Conservation (phyloP, 768 basidiomycete genomes). For the button mushroom (Agaricus bisporus) region DNA sequence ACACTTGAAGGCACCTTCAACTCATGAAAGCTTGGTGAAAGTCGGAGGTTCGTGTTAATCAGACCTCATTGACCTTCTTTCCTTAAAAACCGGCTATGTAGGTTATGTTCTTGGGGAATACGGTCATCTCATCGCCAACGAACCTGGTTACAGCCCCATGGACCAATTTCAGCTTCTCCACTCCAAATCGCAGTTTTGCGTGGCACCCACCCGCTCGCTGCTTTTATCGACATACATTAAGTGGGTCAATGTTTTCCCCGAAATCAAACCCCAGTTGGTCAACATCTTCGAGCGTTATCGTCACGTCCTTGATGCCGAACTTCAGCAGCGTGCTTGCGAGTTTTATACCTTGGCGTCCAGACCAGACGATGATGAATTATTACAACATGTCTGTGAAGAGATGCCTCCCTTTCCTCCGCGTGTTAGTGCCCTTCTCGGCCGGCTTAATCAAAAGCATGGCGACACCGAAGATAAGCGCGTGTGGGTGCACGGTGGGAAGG, state of each 20-base stretch:
- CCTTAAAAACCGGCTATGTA: conserved; percentile 19
- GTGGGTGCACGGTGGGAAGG: conserved; percentile 95
- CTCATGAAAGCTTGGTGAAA: conserved; percentile 93
- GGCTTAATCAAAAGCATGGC: conserved; percentile 83
- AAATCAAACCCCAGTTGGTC: conserved; percentile 90
- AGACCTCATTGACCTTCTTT: background rate
- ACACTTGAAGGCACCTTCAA: conserved; percentile 76
- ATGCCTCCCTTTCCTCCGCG: conserved; percentile 98
- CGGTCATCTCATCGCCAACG: conserved; percentile 95
- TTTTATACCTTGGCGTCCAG: conserved; percentile 84
- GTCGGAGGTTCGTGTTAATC: conserved; percentile 65
- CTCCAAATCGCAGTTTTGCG: conserved; percentile 91
- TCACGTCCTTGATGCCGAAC: conserved; percentile 94
- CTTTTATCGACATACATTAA: conserved; percentile 97
- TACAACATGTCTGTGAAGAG: conserved; percentile 95
- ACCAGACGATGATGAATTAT: conserved; percentile 84
- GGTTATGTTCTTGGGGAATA: conserved; percentile 98
- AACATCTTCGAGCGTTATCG: conserved; percentile 96
- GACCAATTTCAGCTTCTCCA: conserved; percentile 94
- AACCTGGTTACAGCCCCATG: conserved; percentile 84
- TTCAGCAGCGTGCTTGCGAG: conserved; percentile 98
- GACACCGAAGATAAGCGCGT: conserved; percentile 94
- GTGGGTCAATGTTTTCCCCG: conserved; percentile 99
- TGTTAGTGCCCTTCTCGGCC: conserved; percentile 81
- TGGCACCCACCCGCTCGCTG: conserved; percentile 85